Base-by-base conservation (phyloP, 257 asterid genomes). In the Euphrasia confusa region DNA sequence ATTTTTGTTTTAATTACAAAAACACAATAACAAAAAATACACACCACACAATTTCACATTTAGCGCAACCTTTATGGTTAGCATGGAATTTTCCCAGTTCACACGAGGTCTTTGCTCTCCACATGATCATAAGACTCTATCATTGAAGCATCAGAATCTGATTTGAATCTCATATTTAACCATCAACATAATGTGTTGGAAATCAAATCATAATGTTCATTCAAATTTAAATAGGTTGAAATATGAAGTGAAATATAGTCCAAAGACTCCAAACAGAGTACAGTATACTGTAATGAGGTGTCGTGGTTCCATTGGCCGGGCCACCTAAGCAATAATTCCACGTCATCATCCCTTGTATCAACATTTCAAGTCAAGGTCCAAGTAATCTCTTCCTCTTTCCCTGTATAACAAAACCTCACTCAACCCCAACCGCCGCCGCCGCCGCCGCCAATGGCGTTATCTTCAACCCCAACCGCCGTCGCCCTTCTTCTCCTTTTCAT, bases 361-460 rank as follows among this genome's bases (percentile, higher is more conserved):
- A 27, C 39, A 27, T 18, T 63, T 24, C 61, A 13, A 45, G 52
- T 45, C 52, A n/a, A 45, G 52, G 52, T 13, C 57, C 18, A 47
- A 71, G 80, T 71, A 72, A 65, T 30, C 33, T 30, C 33, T 21
- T 21, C 15, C 37, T 7, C 40, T 15, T 26, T 1, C 55, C 55
- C 55, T 6, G 55, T 49, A 49, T 49, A 49, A 14, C 27, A 15
- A 49, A 49, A 45, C 50, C 50, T 10, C 50, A 45, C 49, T 10
- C 49, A 48, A 1, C 1, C 26, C 14, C 27, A 49, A 11, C 4
- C 54, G 24, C 33, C 12, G 10, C 3, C 11, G 5, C 60, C 33
- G 24, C 63, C 17, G 65, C 64, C 67, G 65, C 65, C 64, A 44
- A 88, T 89, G 97, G 87, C 85, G 65, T 45, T 72, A 75, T 63